Evolutionary conservation across 2,329 filamentous ascomycete species (phyloP).

Genomic region (Phialocephala subalpina): DNA sequence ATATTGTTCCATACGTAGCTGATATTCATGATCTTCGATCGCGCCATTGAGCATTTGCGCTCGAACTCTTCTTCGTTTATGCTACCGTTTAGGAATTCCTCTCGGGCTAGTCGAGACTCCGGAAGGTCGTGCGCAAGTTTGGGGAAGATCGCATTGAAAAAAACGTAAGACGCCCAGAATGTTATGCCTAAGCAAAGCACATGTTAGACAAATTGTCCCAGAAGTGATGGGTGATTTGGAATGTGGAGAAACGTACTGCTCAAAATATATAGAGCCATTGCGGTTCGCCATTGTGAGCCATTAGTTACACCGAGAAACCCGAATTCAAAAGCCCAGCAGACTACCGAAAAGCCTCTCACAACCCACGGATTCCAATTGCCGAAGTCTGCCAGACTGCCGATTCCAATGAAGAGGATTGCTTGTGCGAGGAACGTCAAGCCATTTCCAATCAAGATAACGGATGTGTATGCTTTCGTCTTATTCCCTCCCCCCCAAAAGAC

Average conservation of each 20-base stretch:
- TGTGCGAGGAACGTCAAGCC: slow-evolving; percentile 42
- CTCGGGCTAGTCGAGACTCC: slow-evolving; percentile 37
- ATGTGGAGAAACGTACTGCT: slow-evolving; percentile 37
- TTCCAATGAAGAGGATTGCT: slow-evolving; percentile 38
- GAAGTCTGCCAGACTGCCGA: slow-evolving; percentile 43
- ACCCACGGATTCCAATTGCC: slow-evolving; percentile 45
- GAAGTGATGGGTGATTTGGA: neutral
- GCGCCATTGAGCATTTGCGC: slow-evolving; percentile 39
- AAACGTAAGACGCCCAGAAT: slow-evolving; percentile 44
- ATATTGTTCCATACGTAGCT: slow-evolving; percentile 43
- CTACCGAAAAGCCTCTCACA: slow-evolving; percentile 40
- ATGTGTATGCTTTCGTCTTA: slow-evolving; percentile 39
- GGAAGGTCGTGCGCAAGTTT: slow-evolving; percentile 43
- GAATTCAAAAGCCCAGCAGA: slow-evolving; percentile 43
- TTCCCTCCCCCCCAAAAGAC: slow-evolving; percentile 42
- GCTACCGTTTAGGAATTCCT: slow-evolving; percentile 33
- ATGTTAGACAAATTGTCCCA: neutral
- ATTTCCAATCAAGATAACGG: slow-evolving; percentile 41
- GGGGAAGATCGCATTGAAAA: slow-evolving; percentile 45
- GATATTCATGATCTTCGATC: slow-evolving; percentile 44
- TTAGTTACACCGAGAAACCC: slow-evolving; percentile 41
- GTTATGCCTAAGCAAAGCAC: slow-evolving; percentile 36
- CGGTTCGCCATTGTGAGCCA: slow-evolving; percentile 39
- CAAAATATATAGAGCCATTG: slow-evolving; percentile 43
- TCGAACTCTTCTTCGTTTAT: slow-evolving; percentile 40